Base-by-base conservation (phyloP, 1,284 basidiomycete genomes). In the Pyrrhoderma lamaoense region DNA sequence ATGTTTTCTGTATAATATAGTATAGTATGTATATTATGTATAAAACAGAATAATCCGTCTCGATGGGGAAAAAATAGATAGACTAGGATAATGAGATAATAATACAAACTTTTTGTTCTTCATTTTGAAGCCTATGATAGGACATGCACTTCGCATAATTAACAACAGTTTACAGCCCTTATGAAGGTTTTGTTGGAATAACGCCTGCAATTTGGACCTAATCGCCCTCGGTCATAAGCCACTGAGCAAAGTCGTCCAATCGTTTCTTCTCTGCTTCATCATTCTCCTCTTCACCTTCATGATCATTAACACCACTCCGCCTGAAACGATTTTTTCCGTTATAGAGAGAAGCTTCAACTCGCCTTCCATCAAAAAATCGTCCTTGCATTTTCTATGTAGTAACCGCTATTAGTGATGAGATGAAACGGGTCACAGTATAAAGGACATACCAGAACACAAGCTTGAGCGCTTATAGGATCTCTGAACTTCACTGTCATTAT, bases 401-500 rank as follows among this genome's bases (percentile, higher is more conserved):
- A 11, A 16, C 53, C 13, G 16, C 8, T 35, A 43, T 14, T n/a
- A 8, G 42, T 49, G 35, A 56, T 13, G 27, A 31, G 3, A 49
- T 5, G 36, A 45, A 31, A 39, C 18, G 16, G 16, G 42, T 38
- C 34, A 13, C 37, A 5, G 48, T 27, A 45, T 7, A 11, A n/a
- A 49, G 25, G 13, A 76, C 89, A 59, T 60, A 89, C 92, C 51
- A 89, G 55, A 9, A 98, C 74, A 62, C 95, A 99, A 3, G 90
- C 91, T 64, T 90, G 82, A 0, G 95, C 95, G 49, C 90, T 84
- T 2, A 91, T 62, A 3, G 87, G 76, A 57, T 95, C 92, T 54
- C 84, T 83, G 72, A 98, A 99, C 60, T 95, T 95, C 57, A 99
- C 85, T 0, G 93, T 95, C 79, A 99, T 97, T 52, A 99, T 71